A percentile compares a stretch with the other conserved stretches of the same genome.
Conservation (phyloP, 2,329 filamentous ascomycete species). For the Pseudogymnoascus sp. region DNA sequence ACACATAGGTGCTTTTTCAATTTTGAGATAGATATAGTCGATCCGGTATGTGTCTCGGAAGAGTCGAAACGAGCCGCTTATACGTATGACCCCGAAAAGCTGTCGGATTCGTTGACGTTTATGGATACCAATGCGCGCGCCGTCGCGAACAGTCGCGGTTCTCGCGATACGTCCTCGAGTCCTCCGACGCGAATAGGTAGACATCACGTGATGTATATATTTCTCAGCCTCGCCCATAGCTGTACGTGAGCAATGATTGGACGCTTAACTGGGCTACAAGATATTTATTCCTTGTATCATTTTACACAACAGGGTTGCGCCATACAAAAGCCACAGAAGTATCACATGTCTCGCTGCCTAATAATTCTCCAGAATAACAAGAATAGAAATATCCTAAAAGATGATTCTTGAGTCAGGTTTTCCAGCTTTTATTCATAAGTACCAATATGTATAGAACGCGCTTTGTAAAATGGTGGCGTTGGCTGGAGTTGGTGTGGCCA, state of each 20-base stretch:
- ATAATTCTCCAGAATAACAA: not conserved
- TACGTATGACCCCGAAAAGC: not conserved
- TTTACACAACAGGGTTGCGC: not conserved
- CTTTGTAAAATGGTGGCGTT: not conserved
- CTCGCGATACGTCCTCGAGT: not conserved
- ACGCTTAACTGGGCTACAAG: not conserved
- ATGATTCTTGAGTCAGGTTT: not conserved
- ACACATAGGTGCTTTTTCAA: not conserved
- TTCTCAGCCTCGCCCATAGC: slow-evolving; percentile 1
- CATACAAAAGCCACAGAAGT: not conserved
- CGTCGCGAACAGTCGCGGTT: slow-evolving; percentile 7
- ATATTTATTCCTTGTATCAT: not conserved
- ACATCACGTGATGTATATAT: not conserved
- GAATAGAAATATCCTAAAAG: not conserved
- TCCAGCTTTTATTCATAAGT: not conserved
- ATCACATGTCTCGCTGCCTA: not conserved
- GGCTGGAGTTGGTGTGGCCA: not conserved
- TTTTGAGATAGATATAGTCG: not conserved
- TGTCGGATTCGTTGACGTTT: slow-evolving; percentile 5
- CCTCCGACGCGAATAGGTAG: not conserved
- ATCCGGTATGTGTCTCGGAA: not conserved
- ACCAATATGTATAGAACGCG: not conserved
- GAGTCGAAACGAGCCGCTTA: not conserved
- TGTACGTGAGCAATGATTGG: slow-evolving; percentile 5
- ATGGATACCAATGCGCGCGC: not conserved